Evolutionary conservation across 345 rosid genomes (phyloP).

Genomic region (Rhodomyrtus tomentosa): DNA sequence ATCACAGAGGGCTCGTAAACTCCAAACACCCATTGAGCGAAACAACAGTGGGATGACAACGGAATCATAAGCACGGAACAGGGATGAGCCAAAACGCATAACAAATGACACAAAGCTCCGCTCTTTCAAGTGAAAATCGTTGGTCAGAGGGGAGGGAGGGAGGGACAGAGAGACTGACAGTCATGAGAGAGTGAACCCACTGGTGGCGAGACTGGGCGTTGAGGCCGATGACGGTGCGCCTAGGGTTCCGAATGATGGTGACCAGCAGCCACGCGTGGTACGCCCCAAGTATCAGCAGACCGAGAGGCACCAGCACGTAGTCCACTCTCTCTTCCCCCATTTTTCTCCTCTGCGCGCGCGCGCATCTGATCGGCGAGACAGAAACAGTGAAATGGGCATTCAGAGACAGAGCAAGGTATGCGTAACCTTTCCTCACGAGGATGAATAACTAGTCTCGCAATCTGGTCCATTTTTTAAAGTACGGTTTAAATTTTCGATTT

Average conservation of each 20-base stretch:
- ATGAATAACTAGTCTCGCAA: too few relatives aligned
- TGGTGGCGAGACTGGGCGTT: slow-evolving; percentile 76
- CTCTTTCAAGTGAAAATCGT: not conserved
- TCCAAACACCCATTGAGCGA: not conserved
- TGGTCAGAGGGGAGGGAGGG: not conserved
- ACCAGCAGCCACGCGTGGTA: slow-evolving; percentile 45
- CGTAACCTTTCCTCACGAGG: too few relatives aligned
- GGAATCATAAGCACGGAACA: not conserved
- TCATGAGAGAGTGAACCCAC: slow-evolving; percentile 76
- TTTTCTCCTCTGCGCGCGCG: not conserved
- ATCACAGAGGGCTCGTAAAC: not conserved
- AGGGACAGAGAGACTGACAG: slow-evolving; percentile 22
- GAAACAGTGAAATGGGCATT: not conserved
- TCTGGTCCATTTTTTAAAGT: too few relatives aligned
- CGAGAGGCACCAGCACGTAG: slow-evolving; percentile 30
- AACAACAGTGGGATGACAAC: not conserved
- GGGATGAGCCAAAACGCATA: not conserved
- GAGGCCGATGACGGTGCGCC: slow-evolving; percentile 47
- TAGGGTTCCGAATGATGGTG: slow-evolving; percentile 20
- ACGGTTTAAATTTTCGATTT: too few relatives aligned
- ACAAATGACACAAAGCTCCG: not conserved
- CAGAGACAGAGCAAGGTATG: too few relatives aligned
- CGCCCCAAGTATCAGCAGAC: slow-evolving; percentile 16
- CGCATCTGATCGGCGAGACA: not conserved
- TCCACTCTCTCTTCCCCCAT: slow-evolving; percentile 35